Evolutionary conservation across 768 basidiomycete genomes (phyloP).

Genomic region (Kwoniella sp.): DNA sequence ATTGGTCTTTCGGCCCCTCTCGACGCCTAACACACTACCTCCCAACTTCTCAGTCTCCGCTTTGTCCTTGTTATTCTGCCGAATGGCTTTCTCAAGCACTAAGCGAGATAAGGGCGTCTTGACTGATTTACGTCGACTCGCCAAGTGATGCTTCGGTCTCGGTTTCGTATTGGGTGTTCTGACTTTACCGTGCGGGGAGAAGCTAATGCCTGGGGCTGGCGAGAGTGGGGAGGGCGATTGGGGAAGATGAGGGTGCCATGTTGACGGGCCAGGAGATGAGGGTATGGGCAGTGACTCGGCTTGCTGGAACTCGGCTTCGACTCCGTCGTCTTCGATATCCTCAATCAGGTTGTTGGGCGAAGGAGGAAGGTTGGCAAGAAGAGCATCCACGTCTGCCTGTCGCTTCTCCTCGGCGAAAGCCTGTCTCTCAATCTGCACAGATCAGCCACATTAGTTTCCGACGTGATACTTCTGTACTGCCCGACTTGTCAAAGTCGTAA

Average conservation of each 20-base stretch:
- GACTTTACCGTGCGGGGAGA: conserved; percentile 23
- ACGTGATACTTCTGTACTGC: no score
- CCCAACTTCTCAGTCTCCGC: conserved; percentile 6
- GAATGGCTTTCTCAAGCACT: conserved; percentile 48
- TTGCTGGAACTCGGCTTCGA: background rate
- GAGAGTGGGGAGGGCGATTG: conserved; percentile 34
- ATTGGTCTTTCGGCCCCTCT: conserved; percentile 33
- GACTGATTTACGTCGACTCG: conserved; percentile 19
- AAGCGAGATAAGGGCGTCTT: conserved; percentile 47
- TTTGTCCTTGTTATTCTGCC: conserved; percentile 27
- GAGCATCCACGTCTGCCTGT: conserved; percentile 35
- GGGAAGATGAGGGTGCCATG: conserved; percentile 8
- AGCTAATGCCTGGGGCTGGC: conserved; percentile 25
- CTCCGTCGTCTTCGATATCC: background rate
- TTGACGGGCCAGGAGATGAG: conserved; percentile 17
- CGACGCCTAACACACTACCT: conserved; percentile 20
- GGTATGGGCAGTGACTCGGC: background rate
- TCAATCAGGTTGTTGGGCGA: conserved; percentile 11
- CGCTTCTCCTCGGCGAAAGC: conserved; percentile 45
- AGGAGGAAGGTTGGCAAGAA: conserved; percentile 31
- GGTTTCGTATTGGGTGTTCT: conserved; percentile 28
- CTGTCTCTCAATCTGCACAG: conserved; percentile 38
- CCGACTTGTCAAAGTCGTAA: no score
- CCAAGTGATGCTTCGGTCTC: conserved; percentile 34
- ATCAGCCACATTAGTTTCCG: background rate